A percentile compares a stretch with the other conserved stretches of the same genome.
Evolutionary conservation across 1,284 basidiomycete genomes (phyloP).

Genomic region (Laetiporus sulphureus): DNA sequence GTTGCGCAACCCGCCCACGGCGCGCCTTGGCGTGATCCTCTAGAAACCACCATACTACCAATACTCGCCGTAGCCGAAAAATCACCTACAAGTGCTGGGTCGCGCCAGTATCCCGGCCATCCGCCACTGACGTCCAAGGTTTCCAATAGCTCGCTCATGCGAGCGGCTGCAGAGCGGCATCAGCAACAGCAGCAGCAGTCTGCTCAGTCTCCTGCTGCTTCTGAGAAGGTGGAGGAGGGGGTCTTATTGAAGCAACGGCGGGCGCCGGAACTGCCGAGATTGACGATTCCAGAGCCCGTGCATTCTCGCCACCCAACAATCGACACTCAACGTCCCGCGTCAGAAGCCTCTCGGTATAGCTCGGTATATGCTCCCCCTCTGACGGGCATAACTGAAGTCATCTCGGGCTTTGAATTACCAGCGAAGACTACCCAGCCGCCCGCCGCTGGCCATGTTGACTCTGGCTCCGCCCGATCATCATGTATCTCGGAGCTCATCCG

Average conservation of each 20-base stretch:
- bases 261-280: neutral
- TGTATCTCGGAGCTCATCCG: conserved; percentile 45
- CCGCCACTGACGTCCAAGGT: too few relatives aligned
- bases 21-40: too few relatives aligned
- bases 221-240: too few relatives aligned
- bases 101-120: neutral
- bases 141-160: too few relatives aligned
- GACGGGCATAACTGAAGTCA: conserved; percentile 4
- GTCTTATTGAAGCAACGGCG: too few relatives aligned
- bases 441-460: conserved; percentile 7
- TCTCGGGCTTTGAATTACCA: neutral
- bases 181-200: too few relatives aligned
- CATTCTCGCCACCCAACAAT: conserved; percentile 4
- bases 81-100: neutral
- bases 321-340: neutral
- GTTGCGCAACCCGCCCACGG: too few relatives aligned
- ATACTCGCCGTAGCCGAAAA: too few relatives aligned
- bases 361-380: conserved; percentile 1
- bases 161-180: neutral
- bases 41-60: too few relatives aligned
- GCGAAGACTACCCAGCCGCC: conserved; percentile 3
- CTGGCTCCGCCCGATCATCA: conserved; percentile 24
- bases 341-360: neutral
- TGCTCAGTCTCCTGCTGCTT: too few relatives aligned
- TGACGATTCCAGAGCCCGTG: conserved; percentile 6